Base-by-base conservation (phyloP, 345 rosid species). In the Citrus cavaleriei region DNA sequence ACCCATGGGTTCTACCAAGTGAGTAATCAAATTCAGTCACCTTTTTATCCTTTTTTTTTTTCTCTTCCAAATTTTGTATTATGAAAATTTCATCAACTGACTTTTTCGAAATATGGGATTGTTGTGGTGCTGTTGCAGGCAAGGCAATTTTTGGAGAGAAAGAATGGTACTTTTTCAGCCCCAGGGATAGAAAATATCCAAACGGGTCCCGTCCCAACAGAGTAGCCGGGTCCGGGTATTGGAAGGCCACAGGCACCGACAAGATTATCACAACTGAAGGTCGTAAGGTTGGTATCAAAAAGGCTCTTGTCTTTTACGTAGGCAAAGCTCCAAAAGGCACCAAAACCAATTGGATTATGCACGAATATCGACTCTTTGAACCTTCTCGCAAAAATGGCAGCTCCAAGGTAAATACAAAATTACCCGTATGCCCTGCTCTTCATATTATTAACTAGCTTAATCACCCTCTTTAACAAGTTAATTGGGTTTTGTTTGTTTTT, bases 301-400 rank as follows among this genome's bases (percentile, higher is more conserved):
- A 96, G 84, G 94, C 98, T 76, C 87, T 94, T 22, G 98, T 94
- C 10, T 96, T 96, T 72, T 96, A 96, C 73, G 34, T 93, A n/a
- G 99, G 99, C 0, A 96, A 91, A 77, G 95, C 99, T 4, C 98
- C 97, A 0, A 96, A 91, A 85, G 99, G 99, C 19, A 90, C 90
- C 66, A 96, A 96, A 84, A 96, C 99, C 14, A 96, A 94, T 87
- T 96, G 99, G 99, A 96, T 96, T 74, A 94, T 96, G 99, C 99
- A 96, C 65, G 99, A 96, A 78, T 96, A 93, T 77, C 94, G 99
- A 65, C 91, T 96, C 68, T 5, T 91, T n/a, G 97, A 90, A 27
- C 55, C 83, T 32, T 75, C 88, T 68, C 89, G 92, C 27, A 88
- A 87, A 77, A 77, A 55, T 57, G 95, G 98, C 67, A 91, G 95